Evolutionary conservation across 495 filamentous ascomycete genomes (phyloP), one percentile per base, ranked within the genome.

Genomic region (Annulohypoxylon maeteangense): DNA sequence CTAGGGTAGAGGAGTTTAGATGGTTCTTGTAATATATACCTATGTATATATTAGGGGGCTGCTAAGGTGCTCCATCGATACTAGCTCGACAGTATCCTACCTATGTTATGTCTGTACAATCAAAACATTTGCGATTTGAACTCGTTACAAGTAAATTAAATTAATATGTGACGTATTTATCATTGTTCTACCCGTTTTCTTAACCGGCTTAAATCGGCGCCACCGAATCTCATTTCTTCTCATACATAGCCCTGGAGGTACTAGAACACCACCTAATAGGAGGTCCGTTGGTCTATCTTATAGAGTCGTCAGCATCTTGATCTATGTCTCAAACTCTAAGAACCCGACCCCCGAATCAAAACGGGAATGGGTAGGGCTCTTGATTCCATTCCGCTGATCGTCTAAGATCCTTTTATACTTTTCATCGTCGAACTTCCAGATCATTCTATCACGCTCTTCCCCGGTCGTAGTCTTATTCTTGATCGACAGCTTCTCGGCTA

Each of bases 11-110:
- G 7, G 88, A 90, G 64, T 93, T 93, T 70, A 84, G 91, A 38
- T 94, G 91, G 92, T 92, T 93, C 74, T 81, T 86, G 54, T 86
- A 75, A 50, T n/a, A n/a, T n/a, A n/a, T n/a, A n/a, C n/a, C n/a
- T n/a, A n/a, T n/a, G n/a, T n/a, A 40, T 1, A 14, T 27, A 27
- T 16, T 1, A 29, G 1, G 31, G 8, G 1, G 0, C 11, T 32
- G 31, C 31, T 45, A 12, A 40, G n/a, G 23, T 16, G 11, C 7
- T 29, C 22, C 27, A 12, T 32, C 25, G 27, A 45, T 34, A 25
- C 7, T 10, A 23, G 10, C 1, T 12, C 36, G n/a, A 18, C 4
- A 44, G 6, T 44, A 44, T 20, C 2, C 32, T 23, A 23, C 29
- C 34, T 36, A 36, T 3, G 31, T 32, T 4, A 36, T 25, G 32